These are phyloP conservation scores for Blastobotrys indianensis DNA, from an alignment of 1,139 yeast species.

Conservation along the genomic window DNA sequence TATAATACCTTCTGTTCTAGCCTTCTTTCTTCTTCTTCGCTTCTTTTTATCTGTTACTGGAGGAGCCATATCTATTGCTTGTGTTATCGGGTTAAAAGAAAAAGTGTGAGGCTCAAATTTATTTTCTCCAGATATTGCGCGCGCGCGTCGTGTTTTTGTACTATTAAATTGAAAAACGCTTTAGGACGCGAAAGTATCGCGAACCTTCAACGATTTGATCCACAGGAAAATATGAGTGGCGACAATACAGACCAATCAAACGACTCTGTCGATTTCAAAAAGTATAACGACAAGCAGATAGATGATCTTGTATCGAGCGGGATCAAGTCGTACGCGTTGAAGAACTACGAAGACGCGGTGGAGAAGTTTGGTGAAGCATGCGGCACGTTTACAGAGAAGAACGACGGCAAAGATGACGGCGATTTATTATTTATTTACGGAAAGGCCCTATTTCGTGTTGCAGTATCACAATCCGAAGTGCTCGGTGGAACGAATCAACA, in stretches of 20 bases:
- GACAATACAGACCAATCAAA: not conserved
- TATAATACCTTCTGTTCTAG: constrained; percentile 31
- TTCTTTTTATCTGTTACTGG: constrained; percentile 17
- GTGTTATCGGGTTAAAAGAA: not conserved
- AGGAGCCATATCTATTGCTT: not conserved
- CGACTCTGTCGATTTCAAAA: constrained; percentile 5
- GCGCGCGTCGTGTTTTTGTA: no score
- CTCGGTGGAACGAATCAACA: constrained; percentile 50
- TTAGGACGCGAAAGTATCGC: no score
- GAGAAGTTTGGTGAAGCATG: constrained; percentile 75
- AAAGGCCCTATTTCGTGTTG: constrained; percentile 70
- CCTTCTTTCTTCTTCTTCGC: constrained; percentile 30
- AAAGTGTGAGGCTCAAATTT: not conserved
- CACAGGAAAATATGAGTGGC: no score
- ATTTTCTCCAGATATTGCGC: not conserved
- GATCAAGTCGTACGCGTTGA: constrained; percentile 53
- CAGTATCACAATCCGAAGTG: constrained; percentile 71
- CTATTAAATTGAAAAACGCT: no score
- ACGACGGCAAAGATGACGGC: constrained; percentile 59
- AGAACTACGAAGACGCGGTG: constrained; percentile 62
- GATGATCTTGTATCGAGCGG: constrained; percentile 51
- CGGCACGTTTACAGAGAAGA: constrained; percentile 44
- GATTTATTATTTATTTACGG: constrained; percentile 74
- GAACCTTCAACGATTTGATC: no score
- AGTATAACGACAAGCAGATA: constrained; percentile 30